Conservation (phyloP, 2,329 filamentous ascomycete species). For the Pseudopyricularia cyperi region DNA sequence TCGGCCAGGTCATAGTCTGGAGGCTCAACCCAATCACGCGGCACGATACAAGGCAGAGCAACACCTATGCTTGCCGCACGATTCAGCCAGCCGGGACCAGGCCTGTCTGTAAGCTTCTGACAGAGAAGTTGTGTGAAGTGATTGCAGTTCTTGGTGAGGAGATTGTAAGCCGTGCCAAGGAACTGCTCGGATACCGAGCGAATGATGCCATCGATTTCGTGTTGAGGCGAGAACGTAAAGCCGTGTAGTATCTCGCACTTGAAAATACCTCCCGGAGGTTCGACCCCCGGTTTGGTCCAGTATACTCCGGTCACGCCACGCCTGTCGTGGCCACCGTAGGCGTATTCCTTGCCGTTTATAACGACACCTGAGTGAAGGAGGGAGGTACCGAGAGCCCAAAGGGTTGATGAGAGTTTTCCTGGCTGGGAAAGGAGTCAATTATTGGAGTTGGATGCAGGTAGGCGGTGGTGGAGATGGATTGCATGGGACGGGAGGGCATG, state of each 20-base stretch:
- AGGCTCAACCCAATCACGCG: conserved; percentile 67
- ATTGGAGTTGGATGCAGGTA: background rate
- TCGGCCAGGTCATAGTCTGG: conserved; percentile 64
- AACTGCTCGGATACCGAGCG: conserved; percentile 58
- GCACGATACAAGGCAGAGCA: conserved; percentile 70
- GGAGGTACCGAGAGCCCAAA: conserved; percentile 67
- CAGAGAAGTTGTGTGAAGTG: conserved; percentile 74
- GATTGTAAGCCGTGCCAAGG: conserved; percentile 63
- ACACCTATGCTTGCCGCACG: conserved; percentile 74
- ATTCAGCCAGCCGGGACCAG: conserved; percentile 67
- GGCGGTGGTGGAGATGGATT: background rate
- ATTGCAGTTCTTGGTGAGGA: conserved; percentile 77
- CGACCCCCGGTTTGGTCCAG: conserved; percentile 60
- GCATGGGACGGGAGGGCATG: conserved; percentile 10
- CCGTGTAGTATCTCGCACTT: conserved; percentile 64
- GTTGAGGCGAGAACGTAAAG: conserved; percentile 55
- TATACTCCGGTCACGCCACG: conserved; percentile 65
- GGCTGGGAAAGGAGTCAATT: conserved; percentile 32
- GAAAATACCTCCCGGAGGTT: conserved; percentile 69
- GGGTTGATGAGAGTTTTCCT: conserved; percentile 57
- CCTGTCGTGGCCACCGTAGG: conserved; percentile 70
- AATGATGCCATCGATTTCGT: conserved; percentile 61
- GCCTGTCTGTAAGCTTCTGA: conserved; percentile 54
- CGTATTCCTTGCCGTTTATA: conserved; percentile 69
- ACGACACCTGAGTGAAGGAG: conserved; percentile 75